Percentiles rank a stretch among this genome's conserved stretches.
phyloP scores from a whole-genome alignment of 192 early-diverging fungal genomes.

The Coemansia sp. region DNA sequence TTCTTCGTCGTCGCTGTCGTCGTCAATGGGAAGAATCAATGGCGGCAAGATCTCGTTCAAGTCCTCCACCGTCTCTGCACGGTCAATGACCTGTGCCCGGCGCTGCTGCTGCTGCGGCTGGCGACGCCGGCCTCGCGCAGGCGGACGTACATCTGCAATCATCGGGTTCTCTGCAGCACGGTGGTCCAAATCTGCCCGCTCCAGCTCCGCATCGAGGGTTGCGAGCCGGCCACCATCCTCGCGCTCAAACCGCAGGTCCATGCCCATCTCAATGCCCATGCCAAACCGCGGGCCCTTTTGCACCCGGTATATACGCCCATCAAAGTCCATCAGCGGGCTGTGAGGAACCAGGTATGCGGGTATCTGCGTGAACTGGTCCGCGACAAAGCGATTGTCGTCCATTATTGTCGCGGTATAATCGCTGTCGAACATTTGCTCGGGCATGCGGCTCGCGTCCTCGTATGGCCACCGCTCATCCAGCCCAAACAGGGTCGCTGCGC shows the following conservation, averaged over 20 bases:
- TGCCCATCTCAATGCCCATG: constrained; percentile 47
- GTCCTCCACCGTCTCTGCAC: constrained; percentile 22
- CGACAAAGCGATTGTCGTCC: constrained; percentile 59
- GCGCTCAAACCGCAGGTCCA: constrained; percentile 42
- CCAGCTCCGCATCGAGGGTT: constrained; percentile 50
- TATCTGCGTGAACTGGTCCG: constrained; percentile 66
- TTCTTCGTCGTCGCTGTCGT: constrained; percentile 59
- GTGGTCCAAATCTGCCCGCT: constrained; percentile 35
- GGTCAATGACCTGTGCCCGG: not conserved
- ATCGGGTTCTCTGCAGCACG: constrained; percentile 27
- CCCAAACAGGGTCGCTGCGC: constrained; percentile 67
- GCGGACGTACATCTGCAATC: constrained; percentile 14
- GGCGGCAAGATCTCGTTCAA: constrained; percentile 43
- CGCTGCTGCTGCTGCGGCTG: not conserved
- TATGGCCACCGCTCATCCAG: constrained; percentile 49
- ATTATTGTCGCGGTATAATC: constrained; percentile 68
- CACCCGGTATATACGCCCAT: constrained; percentile 58
- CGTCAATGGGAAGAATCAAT: constrained; percentile 50
- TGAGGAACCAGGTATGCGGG: constrained; percentile 61
- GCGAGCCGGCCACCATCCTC: constrained; percentile 50
- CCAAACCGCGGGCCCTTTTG: constrained; percentile 58
- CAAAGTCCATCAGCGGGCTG: constrained; percentile 58
- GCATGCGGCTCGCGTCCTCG: constrained; percentile 45
- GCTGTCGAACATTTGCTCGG: constrained; percentile 71
- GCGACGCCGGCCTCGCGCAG: constrained; percentile 6